Evolutionary conservation across 202 grass and related monocot genomes (phyloP).

Genomic region (Panicum hallii): DNA sequence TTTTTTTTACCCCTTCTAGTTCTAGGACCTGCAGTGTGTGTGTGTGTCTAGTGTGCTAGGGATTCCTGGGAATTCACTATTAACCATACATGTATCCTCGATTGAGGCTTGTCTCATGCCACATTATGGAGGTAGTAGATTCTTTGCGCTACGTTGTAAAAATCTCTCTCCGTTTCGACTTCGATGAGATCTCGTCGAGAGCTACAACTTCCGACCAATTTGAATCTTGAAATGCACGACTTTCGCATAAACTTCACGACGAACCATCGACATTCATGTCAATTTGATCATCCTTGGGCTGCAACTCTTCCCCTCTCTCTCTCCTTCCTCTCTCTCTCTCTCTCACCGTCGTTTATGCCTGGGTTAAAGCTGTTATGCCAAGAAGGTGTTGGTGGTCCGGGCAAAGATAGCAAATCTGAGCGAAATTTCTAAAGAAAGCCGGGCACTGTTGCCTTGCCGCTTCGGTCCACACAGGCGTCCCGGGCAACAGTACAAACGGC

Average conservation of each 20-base stretch:
- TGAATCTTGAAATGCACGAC: background rate
- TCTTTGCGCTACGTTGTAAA: background rate
- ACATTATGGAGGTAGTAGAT: slow-evolving; percentile 4
- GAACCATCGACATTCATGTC: background rate
- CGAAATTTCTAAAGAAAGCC: background rate
- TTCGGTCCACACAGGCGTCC: background rate
- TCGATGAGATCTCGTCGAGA: background rate
- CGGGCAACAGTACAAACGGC: background rate
- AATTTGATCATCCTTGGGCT: background rate
- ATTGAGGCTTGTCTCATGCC: slow-evolving; percentile 27
- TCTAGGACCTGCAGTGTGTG: slow-evolving; percentile 44
- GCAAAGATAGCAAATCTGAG: slow-evolving; percentile 35
- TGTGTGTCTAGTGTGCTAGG: background rate
- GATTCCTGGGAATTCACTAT: slow-evolving; percentile 30
- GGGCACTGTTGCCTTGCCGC: background rate
- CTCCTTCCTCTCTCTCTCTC: too few species aligned
- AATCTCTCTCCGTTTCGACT: too few species aligned
- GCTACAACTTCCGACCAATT: background rate
- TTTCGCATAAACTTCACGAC: background rate
- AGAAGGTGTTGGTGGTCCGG: slow-evolving; percentile 30
- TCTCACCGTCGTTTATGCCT: background rate
- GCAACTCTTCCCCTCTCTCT: too few species aligned
- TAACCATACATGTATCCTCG: slow-evolving; percentile 29
- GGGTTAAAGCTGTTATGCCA: slow-evolving; percentile 7
- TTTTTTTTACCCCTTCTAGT: slow-evolving; percentile 47